phyloP scores from a whole-genome alignment of 441 rosid genomes.

The Arabidopsis hybrid region DNA sequence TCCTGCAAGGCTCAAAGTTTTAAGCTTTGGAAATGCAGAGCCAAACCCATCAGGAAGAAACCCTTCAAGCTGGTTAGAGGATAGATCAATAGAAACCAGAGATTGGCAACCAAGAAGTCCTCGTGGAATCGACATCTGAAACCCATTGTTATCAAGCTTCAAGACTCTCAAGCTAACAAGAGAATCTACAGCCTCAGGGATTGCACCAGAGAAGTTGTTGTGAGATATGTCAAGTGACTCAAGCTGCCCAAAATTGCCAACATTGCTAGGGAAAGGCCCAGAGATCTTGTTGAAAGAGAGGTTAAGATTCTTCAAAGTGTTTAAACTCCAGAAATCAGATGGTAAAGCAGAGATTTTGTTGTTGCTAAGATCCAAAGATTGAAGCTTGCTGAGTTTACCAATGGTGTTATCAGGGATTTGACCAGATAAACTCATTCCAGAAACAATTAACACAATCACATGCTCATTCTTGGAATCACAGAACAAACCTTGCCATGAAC shows the following conservation, averaged over 20 bases:
- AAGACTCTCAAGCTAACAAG: constrained; percentile 65
- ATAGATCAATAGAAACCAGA: constrained; percentile 67
- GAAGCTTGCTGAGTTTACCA: constrained; percentile 82
- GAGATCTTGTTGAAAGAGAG: constrained; percentile 78
- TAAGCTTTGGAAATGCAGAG: constrained; percentile 75
- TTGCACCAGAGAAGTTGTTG: constrained; percentile 77
- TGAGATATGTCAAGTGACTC: constrained; percentile 72
- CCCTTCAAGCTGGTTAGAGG: constrained; percentile 73
- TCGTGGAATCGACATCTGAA: constrained; percentile 65
- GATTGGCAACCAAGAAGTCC: constrained; percentile 65
- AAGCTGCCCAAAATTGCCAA: constrained; percentile 82
- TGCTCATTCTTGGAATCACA: constrained; percentile 64
- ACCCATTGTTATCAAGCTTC: constrained; percentile 63
- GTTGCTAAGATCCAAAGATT: constrained; percentile 79
- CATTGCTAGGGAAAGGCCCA: constrained; percentile 70
- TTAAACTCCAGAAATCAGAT: constrained; percentile 88
- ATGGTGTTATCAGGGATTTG: constrained; percentile 81
- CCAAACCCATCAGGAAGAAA: constrained; percentile 75
- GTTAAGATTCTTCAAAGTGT: constrained; percentile 66
- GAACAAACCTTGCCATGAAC: constrained; percentile 75
- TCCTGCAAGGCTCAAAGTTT: constrained; percentile 67
- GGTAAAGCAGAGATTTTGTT: constrained; percentile 82
- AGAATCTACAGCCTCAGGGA: constrained; percentile 74
- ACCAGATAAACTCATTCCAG: constrained; percentile 77
- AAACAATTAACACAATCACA: constrained; percentile 59